These are phyloP conservation scores for Acanthamoeba polyphaga DNA, from an alignment of 208 protist genomes.

Conservation along the genomic window DNA sequence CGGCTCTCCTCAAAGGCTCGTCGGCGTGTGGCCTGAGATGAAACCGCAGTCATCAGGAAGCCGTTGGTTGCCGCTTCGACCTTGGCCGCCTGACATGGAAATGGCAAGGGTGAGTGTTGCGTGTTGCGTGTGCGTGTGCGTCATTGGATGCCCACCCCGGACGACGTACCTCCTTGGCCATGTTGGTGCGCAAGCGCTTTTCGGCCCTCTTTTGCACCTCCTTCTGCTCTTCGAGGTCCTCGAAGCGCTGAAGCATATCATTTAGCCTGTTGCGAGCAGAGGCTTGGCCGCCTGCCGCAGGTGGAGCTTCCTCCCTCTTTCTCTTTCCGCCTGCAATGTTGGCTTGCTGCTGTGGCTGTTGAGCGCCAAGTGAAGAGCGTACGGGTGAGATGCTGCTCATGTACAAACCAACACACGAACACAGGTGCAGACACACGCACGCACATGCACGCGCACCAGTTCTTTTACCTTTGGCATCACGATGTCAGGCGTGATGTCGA, in stretches of 20 bases:
- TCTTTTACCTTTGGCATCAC: neutral
- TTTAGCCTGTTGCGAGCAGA: neutral
- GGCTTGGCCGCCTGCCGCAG: neutral
- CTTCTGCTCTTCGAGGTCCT: neutral
- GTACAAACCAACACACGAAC: neutral
- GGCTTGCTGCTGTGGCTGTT: neutral
- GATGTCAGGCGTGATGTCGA: neutral
- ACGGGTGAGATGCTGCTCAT: neutral
- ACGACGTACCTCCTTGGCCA: constrained; percentile 2
- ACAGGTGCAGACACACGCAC: too few relatives aligned
- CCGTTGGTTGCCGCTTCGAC: constrained; percentile 15
- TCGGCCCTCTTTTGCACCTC: neutral
- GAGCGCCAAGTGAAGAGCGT: neutral
- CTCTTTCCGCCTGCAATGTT: neutral
- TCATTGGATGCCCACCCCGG: neutral
- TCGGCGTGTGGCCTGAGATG: neutral
- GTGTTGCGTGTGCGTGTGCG: neutral
- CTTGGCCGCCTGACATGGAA: neutral
- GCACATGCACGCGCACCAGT: neutral
- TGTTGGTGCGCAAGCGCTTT: neutral
- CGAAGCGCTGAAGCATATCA: neutral
- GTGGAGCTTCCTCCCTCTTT: constrained; percentile 8
- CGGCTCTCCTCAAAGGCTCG: constrained; percentile 47
- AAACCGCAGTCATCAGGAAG: constrained; percentile 6
- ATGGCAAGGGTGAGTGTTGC: too few relatives aligned